Conservation (phyloP, 2,329 filamentous ascomycete species). For the Fusarium cicatricum region DNA sequence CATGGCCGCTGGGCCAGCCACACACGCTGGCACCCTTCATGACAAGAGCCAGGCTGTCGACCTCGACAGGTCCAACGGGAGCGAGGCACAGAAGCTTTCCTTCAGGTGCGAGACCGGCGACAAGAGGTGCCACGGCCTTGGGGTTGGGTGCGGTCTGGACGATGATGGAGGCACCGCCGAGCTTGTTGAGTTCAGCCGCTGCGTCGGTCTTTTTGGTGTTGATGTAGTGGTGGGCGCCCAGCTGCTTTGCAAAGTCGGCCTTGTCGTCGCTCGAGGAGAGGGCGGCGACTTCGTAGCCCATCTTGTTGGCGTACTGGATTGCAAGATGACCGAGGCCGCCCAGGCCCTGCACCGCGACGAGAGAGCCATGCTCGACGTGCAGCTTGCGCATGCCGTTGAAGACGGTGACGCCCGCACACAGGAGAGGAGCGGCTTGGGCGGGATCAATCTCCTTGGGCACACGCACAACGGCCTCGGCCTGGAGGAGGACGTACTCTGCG, state of each 20-base stretch:
- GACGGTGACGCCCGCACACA: constrained; percentile 72
- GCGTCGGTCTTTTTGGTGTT: constrained; percentile 62
- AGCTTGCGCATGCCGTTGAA: constrained; percentile 67
- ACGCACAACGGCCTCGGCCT: constrained; percentile 66
- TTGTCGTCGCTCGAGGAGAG: constrained; percentile 73
- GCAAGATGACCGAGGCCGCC: constrained; percentile 81
- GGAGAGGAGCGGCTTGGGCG: constrained; percentile 64
- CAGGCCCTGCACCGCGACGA: constrained; percentile 71
- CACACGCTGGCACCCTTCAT: constrained; percentile 65
- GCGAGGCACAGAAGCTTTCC: constrained; percentile 70
- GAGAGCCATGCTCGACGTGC: constrained; percentile 58
- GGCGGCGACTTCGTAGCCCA: constrained; percentile 78
- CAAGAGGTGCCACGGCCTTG: constrained; percentile 60
- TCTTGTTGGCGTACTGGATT: constrained; percentile 77
- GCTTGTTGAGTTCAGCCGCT: constrained; percentile 56
- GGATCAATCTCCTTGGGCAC: constrained; percentile 63
- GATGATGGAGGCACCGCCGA: constrained; percentile 70
- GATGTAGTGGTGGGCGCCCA: constrained; percentile 56
- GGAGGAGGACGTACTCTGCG: constrained; percentile 68
- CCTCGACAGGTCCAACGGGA: constrained; percentile 54
- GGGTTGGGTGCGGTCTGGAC: constrained; percentile 70
- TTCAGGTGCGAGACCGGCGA: constrained; percentile 59
- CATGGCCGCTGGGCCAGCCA: constrained; percentile 70
- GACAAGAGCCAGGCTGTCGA: constrained; percentile 55
- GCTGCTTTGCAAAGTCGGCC: constrained; percentile 66